Evolutionary conservation across 2,329 filamentous ascomycete species (phyloP), one percentile per base, ranked within the genome.

Genomic region (Phyllosticta paracitricarpa): DNA sequence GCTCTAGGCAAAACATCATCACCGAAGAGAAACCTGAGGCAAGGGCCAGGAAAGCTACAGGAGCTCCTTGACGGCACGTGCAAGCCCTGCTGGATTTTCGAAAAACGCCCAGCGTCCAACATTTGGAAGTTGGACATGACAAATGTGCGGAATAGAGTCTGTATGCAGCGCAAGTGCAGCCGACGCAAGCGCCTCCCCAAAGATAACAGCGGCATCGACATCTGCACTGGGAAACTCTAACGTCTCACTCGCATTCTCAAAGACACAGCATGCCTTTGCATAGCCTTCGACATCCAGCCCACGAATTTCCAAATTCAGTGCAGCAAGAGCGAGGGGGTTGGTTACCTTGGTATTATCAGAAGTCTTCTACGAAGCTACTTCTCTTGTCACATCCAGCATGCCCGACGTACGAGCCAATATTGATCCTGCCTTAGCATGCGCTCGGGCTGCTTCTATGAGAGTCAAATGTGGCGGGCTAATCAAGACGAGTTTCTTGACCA

Each of bases 101-200:
- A 79, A 79, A 3, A 78, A 66, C 70, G 79, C 76, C 79, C 80
- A 83, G 66, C 82, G 77, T 0, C 79, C 79, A 5, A 79, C 74
- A 5, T 24, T 24, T 52, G 28, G 48, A 25, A 58, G n/a, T 24
- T 53, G 25, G 28, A 22, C 10, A 14, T 52, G n/a, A n/a, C 33
- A 12, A 19, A 25, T 51, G 2, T 48, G 14, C 17, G 35, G 24
- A n/a, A 51, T 51, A n/a, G 2, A 10, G 70, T 68, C n/a, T 71
- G 76, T 65, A 55, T 71, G 75, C 6, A 75, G 35, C 1, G 65
- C 65, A 0, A 73, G 72, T 2, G 77, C 70, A 17, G 72, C 75
- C 7, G 80, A 72, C 51, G 75, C 74, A 61, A 82, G 79, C 17
- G 81, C 74, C 0, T 73, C 69, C 0, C 80, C 79, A 0, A 77